Percentiles rank a stretch among this genome's conserved stretches.
phyloP scores from a whole-genome alignment of 2,329 filamentous ascomycete genomes.

The Fusarium solani-melongenae region DNA sequence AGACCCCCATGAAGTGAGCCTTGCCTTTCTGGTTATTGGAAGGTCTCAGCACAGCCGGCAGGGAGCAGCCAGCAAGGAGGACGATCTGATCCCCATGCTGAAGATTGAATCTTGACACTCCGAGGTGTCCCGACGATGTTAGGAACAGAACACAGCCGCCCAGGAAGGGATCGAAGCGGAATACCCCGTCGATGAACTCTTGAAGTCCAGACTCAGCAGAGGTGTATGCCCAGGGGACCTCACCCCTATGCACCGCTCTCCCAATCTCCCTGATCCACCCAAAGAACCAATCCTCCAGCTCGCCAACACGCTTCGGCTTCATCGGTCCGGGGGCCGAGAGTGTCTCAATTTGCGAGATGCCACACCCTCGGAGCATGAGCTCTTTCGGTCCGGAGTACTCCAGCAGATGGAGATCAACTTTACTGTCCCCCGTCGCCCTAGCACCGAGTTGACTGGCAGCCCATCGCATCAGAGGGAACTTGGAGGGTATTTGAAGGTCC shows the following conservation, averaged over 20 bases:
- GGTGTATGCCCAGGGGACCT: constrained; percentile 13
- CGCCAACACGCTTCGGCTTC: constrained; percentile 1
- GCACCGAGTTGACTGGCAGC: constrained; percentile 18
- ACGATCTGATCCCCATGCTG: constrained; percentile 11
- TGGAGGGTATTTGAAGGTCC: constrained; percentile 26
- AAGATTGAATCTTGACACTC: constrained; percentile 20
- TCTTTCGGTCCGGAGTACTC: constrained; percentile 3
- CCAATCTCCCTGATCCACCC: constrained; percentile 14
- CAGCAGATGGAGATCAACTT: constrained; percentile 18
- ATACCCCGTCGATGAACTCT: constrained; percentile 19
- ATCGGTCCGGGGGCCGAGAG: constrained; percentile 12
- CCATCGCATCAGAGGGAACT: constrained; percentile 24
- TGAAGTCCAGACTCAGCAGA: constrained; percentile 12
- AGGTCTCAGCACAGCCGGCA: background rate
- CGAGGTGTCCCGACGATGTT: constrained; percentile 13
- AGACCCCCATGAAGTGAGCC: constrained; percentile 15
- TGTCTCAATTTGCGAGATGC: constrained; percentile 8
- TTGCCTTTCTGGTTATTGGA: constrained; percentile 5
- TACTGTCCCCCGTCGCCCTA: constrained; percentile 10
- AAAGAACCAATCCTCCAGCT: constrained; percentile 21
- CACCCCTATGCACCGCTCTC: constrained; percentile 2
- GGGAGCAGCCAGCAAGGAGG: constrained; percentile 19
- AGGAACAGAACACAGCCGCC: constrained; percentile 21
- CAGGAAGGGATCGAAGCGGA: constrained; percentile 23
- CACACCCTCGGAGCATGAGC: constrained; percentile 5